Conservation (phyloP, 805 yeast genomes). For the Tetrapisispora iriomotensis region DNA sequence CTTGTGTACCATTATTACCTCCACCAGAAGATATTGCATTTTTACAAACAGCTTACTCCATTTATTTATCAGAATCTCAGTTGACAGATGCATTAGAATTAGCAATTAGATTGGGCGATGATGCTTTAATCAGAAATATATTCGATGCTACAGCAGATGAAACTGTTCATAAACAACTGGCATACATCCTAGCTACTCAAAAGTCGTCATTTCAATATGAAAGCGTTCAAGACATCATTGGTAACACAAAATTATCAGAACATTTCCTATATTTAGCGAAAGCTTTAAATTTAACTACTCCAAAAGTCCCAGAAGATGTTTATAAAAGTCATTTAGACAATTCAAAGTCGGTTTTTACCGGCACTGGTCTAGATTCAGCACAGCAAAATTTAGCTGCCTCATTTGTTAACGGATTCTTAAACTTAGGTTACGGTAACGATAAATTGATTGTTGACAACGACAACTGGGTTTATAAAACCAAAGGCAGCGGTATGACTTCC, state of each 20-base stretch:
- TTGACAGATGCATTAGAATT: conserved; percentile 82
- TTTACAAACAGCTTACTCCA: conserved; percentile 77
- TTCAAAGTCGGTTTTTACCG: conserved; percentile 44
- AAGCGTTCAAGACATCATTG: conserved; percentile 73
- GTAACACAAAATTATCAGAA: conserved; percentile 69
- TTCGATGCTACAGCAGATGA: conserved; percentile 72
- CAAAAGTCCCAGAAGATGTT: conserved; percentile 91
- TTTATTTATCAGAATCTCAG: conserved; percentile 69
- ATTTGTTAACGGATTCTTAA: conserved; percentile 87
- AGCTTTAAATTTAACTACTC: conserved; percentile 80
- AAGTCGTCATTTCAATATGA: conserved; percentile 69
- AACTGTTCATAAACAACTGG: conserved; percentile 78
- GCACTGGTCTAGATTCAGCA: conserved; percentile 66
- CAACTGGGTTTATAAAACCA: conserved; percentile 85
- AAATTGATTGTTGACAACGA: conserved; percentile 70
- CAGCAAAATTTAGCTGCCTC: conserved; percentile 90
- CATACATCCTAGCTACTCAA: conserved; percentile 79
- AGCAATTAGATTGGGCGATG: conserved; percentile 85
- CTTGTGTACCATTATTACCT: conserved; percentile 92
- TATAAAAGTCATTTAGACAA: conserved; percentile 85
- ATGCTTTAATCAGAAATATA: conserved; percentile 62
- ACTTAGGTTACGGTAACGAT: conserved; percentile 85
- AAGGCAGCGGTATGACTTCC: conserved; percentile 83
- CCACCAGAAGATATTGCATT: conserved; percentile 88
- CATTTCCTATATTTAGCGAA: conserved; percentile 71